Base-by-base conservation (phyloP, 768 basidiomycete species). In the Leucosporidium creatinivorum region DNA sequence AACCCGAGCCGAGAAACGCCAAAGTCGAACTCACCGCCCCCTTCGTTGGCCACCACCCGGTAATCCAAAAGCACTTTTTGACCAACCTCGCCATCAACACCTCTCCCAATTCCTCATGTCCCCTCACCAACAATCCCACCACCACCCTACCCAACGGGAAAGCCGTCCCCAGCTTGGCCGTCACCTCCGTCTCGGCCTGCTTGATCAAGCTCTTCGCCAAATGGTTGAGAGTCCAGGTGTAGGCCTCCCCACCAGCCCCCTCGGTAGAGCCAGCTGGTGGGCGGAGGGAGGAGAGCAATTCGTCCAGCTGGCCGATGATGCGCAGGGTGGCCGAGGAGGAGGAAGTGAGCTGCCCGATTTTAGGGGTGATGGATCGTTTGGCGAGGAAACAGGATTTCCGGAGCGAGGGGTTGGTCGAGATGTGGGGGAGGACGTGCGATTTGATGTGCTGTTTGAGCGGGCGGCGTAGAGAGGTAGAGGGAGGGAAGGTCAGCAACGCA, bases 141-240 rank as follows among this genome's bases (percentile, higher is more conserved):
- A 89, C 79, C 17, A 96, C 85, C 39, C 84, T 83, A 0, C 89
- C 90, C 28, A 99, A 83, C 0, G 94, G 94, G 48, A 83, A 81
- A 0, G 92, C 93, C 28, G 88, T 88, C 36, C 86, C 85, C 74
- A 88, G 86, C 78, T 93, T 89, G 3, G 93, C 92, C 1, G 88
- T 85, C 13, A 94, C 89, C 78, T 98, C 94, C 0, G 87, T 88
- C 80, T 96, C 93, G 23, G 93, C 93, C 80, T 97, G 94, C 44
- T 89, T 82, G 54, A 97, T 82, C 68, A 98, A 86, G 23, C 86
- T 81, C 76, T 98, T 97, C 57, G 91, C 82, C 50, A 97, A 84
- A n/a, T 92, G 88, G 26, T 89, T 93, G 55, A 93, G 84, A 26
- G 88, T 82, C 59, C 91, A 89, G 57, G 82, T 77, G 76, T 92